Percentiles rank a stretch among this genome's conserved stretches.
Conservation (phyloP, 768 basidiomycete species). For the Phanerochaete carnosa region DNA sequence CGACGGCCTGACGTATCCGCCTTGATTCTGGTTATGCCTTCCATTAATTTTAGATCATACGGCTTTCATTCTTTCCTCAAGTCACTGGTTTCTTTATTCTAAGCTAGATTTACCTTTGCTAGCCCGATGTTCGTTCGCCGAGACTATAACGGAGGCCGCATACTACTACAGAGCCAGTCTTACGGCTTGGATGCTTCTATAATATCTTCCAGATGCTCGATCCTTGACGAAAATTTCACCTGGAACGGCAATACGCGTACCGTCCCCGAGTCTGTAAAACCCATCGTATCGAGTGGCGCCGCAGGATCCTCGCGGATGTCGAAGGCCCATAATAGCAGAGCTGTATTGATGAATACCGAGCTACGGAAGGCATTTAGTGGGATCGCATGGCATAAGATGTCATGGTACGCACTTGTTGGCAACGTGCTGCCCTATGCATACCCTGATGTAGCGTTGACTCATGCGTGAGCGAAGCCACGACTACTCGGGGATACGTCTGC, state of each 20-base stretch:
- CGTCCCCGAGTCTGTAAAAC: constrained; percentile 62
- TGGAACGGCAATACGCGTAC: constrained; percentile 62
- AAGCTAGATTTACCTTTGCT: too few species aligned
- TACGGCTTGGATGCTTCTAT: background rate
- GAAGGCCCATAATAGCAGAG: constrained; percentile 66
- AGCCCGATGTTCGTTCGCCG: too few species aligned
- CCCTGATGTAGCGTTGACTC: constrained; percentile 30
- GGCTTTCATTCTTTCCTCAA: too few species aligned
- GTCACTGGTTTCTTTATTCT: too few species aligned
- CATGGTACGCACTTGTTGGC: constrained; percentile 28
- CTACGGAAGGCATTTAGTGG: constrained; percentile 18
- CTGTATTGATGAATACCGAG: constrained; percentile 65
- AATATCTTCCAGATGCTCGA: constrained; percentile 14
- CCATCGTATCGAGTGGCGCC: constrained; percentile 56
- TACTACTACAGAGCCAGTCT: too few species aligned
- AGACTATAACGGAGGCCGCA: too few species aligned
- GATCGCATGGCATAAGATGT: background rate
- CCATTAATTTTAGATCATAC: too few species aligned
- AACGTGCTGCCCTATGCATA: constrained; percentile 66
- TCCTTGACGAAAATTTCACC: constrained; percentile 51
- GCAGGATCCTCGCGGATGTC: constrained; percentile 46
- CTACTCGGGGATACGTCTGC: background rate
- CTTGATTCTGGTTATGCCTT: too few species aligned
- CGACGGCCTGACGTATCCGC: too few species aligned
- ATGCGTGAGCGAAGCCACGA: background rate